Conservation (phyloP, 305 asterid genomes). For the Salvia sclarea region DNA sequence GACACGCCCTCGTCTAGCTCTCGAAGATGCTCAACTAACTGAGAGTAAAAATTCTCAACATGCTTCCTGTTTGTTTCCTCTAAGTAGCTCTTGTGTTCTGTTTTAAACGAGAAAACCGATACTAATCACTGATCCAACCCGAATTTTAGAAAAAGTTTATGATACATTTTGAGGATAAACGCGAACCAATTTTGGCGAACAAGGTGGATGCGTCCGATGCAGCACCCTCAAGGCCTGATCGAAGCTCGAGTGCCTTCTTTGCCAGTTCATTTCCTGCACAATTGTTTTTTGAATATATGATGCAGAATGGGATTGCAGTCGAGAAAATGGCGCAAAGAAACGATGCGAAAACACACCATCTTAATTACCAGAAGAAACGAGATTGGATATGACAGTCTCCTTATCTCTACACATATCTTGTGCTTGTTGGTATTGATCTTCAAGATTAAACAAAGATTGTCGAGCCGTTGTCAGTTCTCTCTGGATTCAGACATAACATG, state of each 20-base stretch:
- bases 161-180: background rate
- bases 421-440: conserved; percentile 39
- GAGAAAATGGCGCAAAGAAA: background rate
- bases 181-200: conserved; percentile 47
- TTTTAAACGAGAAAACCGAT: conserved; percentile 3
- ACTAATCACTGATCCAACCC: conserved; percentile 16
- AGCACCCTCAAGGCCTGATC: conserved; percentile 52
- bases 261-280: conserved; percentile 46
- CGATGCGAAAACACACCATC: conserved; percentile 1
- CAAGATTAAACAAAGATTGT: conserved; percentile 45
- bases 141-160: background rate
- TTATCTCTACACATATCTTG: conserved; percentile 44
- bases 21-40: conserved; percentile 54
- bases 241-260: conserved; percentile 57
- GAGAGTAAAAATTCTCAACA: conserved; percentile 37
- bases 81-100: conserved; percentile 49
- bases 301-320: background rate
- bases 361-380: conserved; percentile 47
- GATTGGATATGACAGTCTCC: conserved; percentile 40
- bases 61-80: conserved; percentile 48
- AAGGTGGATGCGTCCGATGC: conserved; percentile 49
- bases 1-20: conserved; percentile 42
- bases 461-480: conserved; percentile 43
- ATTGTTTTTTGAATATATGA: background rate
- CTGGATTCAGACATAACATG: conserved; percentile 37